Conservation (phyloP, 805 yeast species). For the Kazachstania martiniae region DNA sequence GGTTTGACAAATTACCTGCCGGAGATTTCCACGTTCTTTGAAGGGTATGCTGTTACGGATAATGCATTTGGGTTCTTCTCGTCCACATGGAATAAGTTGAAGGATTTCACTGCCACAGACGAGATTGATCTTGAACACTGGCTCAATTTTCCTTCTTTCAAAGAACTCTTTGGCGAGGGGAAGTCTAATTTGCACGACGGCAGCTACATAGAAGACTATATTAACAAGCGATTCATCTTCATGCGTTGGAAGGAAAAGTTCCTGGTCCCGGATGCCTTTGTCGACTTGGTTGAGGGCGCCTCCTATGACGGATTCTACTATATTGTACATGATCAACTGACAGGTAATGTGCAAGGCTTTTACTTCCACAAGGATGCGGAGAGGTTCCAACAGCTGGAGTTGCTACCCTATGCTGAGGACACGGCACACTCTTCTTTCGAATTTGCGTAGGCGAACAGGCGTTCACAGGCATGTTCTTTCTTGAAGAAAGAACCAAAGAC, state of each 20-base stretch:
- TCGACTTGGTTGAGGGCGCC: conserved; percentile 44
- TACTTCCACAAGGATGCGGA: conserved; percentile 77
- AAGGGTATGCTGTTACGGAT: conserved; percentile 29
- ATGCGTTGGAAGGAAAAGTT: conserved; percentile 96
- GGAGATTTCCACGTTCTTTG: conserved; percentile 65
- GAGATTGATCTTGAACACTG: conserved; percentile 57
- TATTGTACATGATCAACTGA: conserved; percentile 65
- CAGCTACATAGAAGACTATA: conserved; percentile 17
- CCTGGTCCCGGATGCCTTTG: conserved; percentile 66
- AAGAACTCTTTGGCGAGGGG: conserved; percentile 11
- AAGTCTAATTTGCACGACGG: conserved; percentile 3
- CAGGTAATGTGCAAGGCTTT: conserved; percentile 69
- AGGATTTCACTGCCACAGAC: conserved; percentile 50
- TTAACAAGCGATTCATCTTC: conserved; percentile 43
- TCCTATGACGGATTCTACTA: conserved; percentile 91
- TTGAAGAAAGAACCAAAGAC: too few relatives aligned
- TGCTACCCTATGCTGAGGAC: conserved; percentile 24
- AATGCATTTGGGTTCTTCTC: conserved; percentile 19
- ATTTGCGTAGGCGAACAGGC: conserved; percentile 19
- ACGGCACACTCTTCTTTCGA: conserved; percentile 14
- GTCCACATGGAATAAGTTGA: conserved; percentile 20
- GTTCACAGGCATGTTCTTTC: too few relatives aligned
- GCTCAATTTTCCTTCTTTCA: conserved; percentile 45
- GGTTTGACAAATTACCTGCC: conserved; percentile 61
- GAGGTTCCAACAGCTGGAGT: conserved; percentile 61